Evolutionary conservation across 208 protist genomes (phyloP).

Genomic region (Leishmania turanica): DNA sequence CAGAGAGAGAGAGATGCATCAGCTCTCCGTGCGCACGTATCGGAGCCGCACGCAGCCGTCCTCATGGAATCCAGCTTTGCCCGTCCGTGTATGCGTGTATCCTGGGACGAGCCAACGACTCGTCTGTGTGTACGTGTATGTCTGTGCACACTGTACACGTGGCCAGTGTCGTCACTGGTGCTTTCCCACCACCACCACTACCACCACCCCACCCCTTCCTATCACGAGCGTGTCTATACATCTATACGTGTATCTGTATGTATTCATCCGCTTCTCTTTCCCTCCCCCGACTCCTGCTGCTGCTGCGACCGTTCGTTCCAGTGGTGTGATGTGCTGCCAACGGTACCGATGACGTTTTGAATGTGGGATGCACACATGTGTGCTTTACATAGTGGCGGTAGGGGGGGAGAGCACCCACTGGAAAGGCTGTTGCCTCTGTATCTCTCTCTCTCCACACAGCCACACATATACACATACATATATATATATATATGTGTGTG

Average conservation of each 20-base stretch:
- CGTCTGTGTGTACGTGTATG: neutral
- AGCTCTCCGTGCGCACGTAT: neutral
- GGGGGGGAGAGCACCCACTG: too few species aligned
- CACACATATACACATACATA: neutral
- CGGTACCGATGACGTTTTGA: neutral
- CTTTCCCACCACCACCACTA: neutral
- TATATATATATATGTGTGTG: neutral
- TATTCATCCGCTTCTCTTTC: slow-evolving; percentile 1
- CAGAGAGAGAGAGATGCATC: neutral
- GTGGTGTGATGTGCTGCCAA: neutral
- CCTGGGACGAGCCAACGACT: neutral
- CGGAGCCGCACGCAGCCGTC: neutral
- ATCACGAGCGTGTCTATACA: slow-evolving; percentile 3
- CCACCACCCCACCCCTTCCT: neutral
- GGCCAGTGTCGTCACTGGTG: neutral
- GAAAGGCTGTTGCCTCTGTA: too few species aligned
- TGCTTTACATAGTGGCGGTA: neutral
- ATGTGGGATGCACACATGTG: neutral
- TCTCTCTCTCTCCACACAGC: neutral
- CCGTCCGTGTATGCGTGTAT: neutral
- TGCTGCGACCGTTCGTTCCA: neutral
- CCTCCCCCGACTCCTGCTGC: neutral
- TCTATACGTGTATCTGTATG: neutral
- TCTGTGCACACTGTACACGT: neutral
- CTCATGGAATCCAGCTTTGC: neutral